phyloP scores from a whole-genome alignment of 768 basidiomycete genomes.

The Collybia nuda region DNA sequence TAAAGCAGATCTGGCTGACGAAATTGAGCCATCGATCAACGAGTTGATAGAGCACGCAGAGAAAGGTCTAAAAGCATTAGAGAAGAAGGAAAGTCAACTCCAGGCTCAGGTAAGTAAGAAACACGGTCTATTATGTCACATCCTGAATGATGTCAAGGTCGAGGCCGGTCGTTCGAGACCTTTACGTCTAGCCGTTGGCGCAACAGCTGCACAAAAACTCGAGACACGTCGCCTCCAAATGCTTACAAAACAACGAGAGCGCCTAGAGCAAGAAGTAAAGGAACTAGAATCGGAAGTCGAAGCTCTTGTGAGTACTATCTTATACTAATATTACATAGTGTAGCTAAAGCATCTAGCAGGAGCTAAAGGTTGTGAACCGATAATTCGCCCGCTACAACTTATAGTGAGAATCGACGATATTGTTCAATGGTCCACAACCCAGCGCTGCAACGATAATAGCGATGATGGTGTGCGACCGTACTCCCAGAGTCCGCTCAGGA shows the following conservation, averaged over 20 bases:
- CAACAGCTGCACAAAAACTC: conserved; percentile 58
- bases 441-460: too few relatives aligned
- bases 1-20: conserved; percentile 73
- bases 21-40: conserved; percentile 78
- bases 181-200: conserved; percentile 41
- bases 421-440: too few relatives aligned
- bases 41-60: conserved; percentile 74
- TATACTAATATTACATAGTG: not conserved
- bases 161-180: conserved; percentile 53
- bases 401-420: too few relatives aligned
- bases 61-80: conserved; percentile 58
- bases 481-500: too few relatives aligned
- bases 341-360: conserved; percentile 8
- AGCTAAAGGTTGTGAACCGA: conserved; percentile 16
- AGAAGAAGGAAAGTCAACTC: conserved; percentile 60
- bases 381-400: not conserved
- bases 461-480: too few relatives aligned
- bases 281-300: conserved; percentile 63
- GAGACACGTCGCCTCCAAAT: conserved; percentile 67
- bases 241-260: conserved; percentile 64
- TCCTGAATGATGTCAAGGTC: conserved; percentile 36
- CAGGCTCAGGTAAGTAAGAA: conserved; percentile 57
- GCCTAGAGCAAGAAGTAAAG: conserved; percentile 62
- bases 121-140: not conserved
- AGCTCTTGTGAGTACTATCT: conserved; percentile 42